Percentiles rank a stretch among this genome's conserved stretches.
Conservation (phyloP, 441 rosid genomes). For the Sinapis alba region DNA sequence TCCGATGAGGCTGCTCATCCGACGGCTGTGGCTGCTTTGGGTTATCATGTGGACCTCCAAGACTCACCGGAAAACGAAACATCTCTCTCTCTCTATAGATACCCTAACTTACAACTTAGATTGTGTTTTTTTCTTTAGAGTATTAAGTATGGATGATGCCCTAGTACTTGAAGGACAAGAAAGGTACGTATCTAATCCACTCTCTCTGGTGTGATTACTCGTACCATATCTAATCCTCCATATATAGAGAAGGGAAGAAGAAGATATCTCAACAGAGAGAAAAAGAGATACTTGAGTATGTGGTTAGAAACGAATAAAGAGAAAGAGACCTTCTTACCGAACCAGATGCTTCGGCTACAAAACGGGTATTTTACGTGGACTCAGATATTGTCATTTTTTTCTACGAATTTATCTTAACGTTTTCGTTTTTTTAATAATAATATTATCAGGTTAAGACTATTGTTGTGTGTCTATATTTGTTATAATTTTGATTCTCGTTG, state of each 20-base stretch:
- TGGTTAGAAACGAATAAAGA: slow-evolving; percentile 32
- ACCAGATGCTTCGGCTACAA: slow-evolving; percentile 66
- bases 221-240: slow-evolving; percentile 66
- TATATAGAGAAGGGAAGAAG: slow-evolving; percentile 40
- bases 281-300: slow-evolving; percentile 44
- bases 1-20: slow-evolving; percentile 37
- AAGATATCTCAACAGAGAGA: slow-evolving; percentile 19
- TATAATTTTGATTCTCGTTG: slow-evolving; percentile 17
- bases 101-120: neutral
- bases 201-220: slow-evolving; percentile 29
- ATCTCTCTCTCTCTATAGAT: slow-evolving; percentile 33
- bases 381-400: slow-evolving; percentile 34
- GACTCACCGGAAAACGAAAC: slow-evolving; percentile 60
- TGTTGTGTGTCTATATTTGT: slow-evolving; percentile 15
- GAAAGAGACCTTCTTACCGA: slow-evolving; percentile 4
- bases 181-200: slow-evolving; percentile 12
- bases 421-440: neutral
- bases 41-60: slow-evolving; percentile 37
- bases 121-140: neutral
- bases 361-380: slow-evolving; percentile 50
- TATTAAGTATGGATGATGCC: slow-evolving; percentile 4
- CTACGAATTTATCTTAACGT: neutral
- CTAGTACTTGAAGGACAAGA: slow-evolving; percentile 29
- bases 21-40: slow-evolving; percentile 15
- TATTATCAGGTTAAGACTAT: slow-evolving; percentile 11